Evolutionary conservation across 208 protist species (phyloP).

Genomic region (Naegleria fowleri): DNA sequence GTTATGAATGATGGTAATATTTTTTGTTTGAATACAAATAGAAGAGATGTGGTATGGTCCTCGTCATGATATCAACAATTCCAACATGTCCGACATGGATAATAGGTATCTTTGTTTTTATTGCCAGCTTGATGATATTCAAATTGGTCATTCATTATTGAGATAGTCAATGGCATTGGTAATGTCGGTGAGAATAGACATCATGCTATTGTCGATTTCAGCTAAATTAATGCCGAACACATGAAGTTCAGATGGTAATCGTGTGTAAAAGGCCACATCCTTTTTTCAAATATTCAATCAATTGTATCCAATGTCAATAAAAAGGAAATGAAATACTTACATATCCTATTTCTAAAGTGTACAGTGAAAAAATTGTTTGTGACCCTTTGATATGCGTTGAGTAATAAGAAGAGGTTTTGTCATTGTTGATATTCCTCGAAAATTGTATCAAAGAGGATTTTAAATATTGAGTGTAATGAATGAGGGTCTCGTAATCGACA

Average conservation of each 20-base stretch:
- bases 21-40: no score
- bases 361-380: background rate
- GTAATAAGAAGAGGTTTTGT: background rate
- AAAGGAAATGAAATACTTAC: background rate
- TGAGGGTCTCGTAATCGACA: background rate
- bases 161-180: background rate
- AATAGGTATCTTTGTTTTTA: no score
- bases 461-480: background rate
- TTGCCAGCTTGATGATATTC: no score
- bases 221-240: background rate
- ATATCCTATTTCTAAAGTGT: background rate
- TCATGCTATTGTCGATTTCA: background rate
- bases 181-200: background rate
- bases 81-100: no score
- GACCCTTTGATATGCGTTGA: background rate
- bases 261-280: background rate
- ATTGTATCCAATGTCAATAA: no score
- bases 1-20: no score
- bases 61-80: no score
- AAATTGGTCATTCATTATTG: background rate
- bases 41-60: no score
- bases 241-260: background rate
- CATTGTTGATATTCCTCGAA: background rate
- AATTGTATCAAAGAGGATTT: background rate
- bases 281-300: background rate